Evolutionary conservation across 768 basidiomycete genomes (phyloP), one percentile per base, ranked within the genome.

Genomic region (Podaxis rugospora): DNA sequence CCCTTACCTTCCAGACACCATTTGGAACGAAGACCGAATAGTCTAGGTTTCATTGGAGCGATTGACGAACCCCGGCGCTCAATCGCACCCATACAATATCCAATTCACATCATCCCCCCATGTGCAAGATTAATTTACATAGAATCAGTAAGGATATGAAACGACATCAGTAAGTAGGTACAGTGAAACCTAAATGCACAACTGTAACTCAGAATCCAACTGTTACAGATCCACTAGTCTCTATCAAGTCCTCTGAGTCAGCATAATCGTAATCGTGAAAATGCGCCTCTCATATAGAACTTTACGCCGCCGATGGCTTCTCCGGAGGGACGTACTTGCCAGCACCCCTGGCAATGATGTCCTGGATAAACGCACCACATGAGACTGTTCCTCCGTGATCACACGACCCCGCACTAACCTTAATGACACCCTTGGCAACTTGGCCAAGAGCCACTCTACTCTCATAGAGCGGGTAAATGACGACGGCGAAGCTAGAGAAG

Each of bases 381-480:
- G n/a, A 18, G 42, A n/a, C 42, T 13, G 39, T n/a, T 44, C 16
- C 18, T 18, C 14, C 6, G 16, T n/a, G 10, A 21, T 3, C 6
- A 52, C 2, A 46, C 23, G 10, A 14, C 13, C 9, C 27, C 23
- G n/a, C 16, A 59, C 70, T 54, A 42, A 88, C 91, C 81, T 86
- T 91, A 64, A 85, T 64, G 44, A 93, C 74, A 5, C 92, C 91
- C 51, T 69, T 71, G 25, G 63, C 36, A 52, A 95, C 90, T 70
- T 83, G 73, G 5, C 13, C 37, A 50, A 98, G 68, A 0, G 90
- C 92, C 4, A 64, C 75, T 44, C 92, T 77, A 56, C 90, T 92
- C 77, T 98, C 95, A 75, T 81, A 96, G 3, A 96, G 75, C 18
- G 95, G 95, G 67, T 93, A 93, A 13, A 96, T 23, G 18, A 95